Conservation (phyloP, 164 flowering plant species). For the Berberis vulgaris region DNA sequence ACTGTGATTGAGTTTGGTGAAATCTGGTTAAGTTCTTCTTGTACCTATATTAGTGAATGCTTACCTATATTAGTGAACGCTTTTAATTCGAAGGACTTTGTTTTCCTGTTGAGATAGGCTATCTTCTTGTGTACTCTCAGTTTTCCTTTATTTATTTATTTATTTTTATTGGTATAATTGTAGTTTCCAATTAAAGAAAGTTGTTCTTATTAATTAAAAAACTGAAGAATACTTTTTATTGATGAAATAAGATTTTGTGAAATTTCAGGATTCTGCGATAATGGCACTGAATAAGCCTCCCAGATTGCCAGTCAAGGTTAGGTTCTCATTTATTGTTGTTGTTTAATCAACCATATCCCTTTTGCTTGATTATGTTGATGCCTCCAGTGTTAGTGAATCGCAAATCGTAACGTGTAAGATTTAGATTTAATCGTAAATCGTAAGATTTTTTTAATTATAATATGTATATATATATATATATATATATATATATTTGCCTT, state of each 20-base stretch:
- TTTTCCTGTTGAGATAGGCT: not conserved
- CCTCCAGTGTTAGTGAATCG: not conserved
- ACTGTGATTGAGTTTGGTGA: too few relatives aligned
- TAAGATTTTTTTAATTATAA: too few relatives aligned
- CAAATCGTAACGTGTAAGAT: too few relatives aligned
- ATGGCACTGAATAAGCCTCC: constrained; percentile 89
- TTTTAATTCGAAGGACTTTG: not conserved
- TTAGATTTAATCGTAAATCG: too few relatives aligned
- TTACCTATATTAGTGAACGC: too few relatives aligned
- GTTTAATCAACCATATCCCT: not conserved
- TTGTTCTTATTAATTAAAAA: too few relatives aligned
- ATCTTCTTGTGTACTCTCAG: too few relatives aligned
- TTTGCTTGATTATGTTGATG: constrained; percentile 3
- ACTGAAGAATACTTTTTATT: not conserved
- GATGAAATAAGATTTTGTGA: not conserved
- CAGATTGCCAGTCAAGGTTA: constrained; percentile 77
- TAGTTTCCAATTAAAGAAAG: too few relatives aligned
- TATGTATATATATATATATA: too few relatives aligned
- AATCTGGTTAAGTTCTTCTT: too few relatives aligned
- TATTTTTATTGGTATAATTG: not conserved
- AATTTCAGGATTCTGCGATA: constrained; percentile 74
- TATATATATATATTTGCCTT: too few relatives aligned
- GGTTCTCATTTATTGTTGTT: constrained; percentile 5
- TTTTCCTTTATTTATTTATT: not conserved
- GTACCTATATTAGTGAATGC: too few relatives aligned